Evolutionary conservation across 495 filamentous ascomycete species (phyloP), one percentile per base, ranked within the genome.

Genomic region (Lichina pygmaea): DNA sequence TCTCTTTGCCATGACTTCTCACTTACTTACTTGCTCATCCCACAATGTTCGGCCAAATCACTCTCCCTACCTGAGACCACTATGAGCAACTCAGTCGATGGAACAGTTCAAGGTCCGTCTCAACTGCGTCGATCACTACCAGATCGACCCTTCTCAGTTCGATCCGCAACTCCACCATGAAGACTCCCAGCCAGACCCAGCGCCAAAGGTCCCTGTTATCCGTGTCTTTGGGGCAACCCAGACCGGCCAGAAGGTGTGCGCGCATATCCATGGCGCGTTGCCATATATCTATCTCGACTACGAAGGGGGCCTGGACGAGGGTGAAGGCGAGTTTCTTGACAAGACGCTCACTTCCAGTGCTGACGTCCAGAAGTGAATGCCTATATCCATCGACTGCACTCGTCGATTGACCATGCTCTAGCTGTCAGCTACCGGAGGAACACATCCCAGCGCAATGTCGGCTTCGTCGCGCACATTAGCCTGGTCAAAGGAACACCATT

Each of bases 261-360:
- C 83, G 17, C 89, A 97, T 66, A 74, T 97, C 41, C 89, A 97
- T 57, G 89, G 91, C 49, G 86, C 77, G 32, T 84, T 95, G 54
- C 89, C 91, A 6, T 97, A 97, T 56, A 64, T 97, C 8, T 95
- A 81, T 57, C 64, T 97, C 49, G 73, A 89, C 58, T 95, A 97
- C 59, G 66, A 70, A 34, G 81, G 79, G 33, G 69, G 69, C 41
- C 58, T 91, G 42, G 67, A 66, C 8, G 60, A 66, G 33, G 69
- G 77, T 44, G 68, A 73, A 49, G 75, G 84, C 86, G 60, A 52
- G 44, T 50, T 6, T 3, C 10, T 6, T 11, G 2, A 1, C 11
- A 39, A 15, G 13, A 39, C 13, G 6, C 11, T 39, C 11, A 34
- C 7, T 11, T 12, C 43, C 6, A 43, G 2, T n/a, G 15, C 51